Evolutionary conservation across 2,329 filamentous ascomycete species (phyloP), one percentile per base, ranked within the genome.

Genomic region (Neonectria punicea): DNA sequence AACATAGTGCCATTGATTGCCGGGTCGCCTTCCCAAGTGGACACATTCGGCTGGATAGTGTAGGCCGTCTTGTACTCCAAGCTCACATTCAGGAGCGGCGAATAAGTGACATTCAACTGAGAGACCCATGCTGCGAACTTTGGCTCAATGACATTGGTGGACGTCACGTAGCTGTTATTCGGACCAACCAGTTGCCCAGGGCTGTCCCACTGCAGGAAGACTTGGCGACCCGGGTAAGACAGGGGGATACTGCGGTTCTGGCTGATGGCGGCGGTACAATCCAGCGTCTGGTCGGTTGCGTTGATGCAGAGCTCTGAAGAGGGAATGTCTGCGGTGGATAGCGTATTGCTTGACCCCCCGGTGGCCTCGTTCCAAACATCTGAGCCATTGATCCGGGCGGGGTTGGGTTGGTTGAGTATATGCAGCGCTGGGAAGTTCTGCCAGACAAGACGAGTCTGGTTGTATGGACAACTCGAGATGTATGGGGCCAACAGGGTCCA

Each of bases 401-500:
- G 86, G 78, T 94, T 95, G 2, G 93, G 90, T 76, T 95, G 90
- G 80, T 95, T 94, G 32, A 91, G 81, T 54, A 96, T 84, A 70
- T 86, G 83, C 16, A 96, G 81, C 0, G 87, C 85, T 0, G 93
- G 93, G 81, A 93, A 94, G 82, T 97, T 97, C 77, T 95, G 91
- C 93, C 93, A 97, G 25, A 89, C 86, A 32, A 97, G 83, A 7
- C 92, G 88, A 1, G 92, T 95, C 70, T 90, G 89, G 76, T 91
- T 88, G 47, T 80, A 81, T 0, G 93, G 93, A 77, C 93, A 97
- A 5, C 85, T 90, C 39, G 87, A 89, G 77, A 97, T 94, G 79
- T 94, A 94, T 0, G 92, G 93, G 0, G 93, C 92, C 5, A 96
- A 83, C 22, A 93, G 84, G 0, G 92, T 92, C 93, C 93, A 97